Evolutionary conservation across 2,329 filamentous ascomycete genomes (phyloP).

Genomic region (Fusarium circinatum): DNA sequence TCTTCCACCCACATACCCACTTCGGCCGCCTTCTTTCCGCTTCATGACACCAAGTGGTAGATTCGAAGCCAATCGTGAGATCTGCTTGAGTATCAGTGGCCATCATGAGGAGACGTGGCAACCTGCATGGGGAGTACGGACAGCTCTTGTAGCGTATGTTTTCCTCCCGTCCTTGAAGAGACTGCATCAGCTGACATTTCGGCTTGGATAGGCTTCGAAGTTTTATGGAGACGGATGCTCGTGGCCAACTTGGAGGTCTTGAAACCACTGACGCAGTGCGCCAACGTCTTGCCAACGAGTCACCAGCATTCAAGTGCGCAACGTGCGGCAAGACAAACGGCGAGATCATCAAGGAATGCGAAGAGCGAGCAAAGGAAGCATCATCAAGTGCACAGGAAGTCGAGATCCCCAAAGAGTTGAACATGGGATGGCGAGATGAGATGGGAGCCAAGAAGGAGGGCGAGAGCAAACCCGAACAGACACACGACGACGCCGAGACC

Average conservation of each 20-base stretch:
- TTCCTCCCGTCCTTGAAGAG: rapidly evolving
- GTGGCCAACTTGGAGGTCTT: conserved; percentile 89
- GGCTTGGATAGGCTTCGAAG: conserved; percentile 66
- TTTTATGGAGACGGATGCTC: conserved; percentile 93
- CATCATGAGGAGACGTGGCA: conserved; percentile 99
- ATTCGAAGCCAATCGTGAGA: conserved; percentile 97
- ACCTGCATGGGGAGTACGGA: conserved; percentile 95
- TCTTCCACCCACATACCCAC: conserved; percentile 87
- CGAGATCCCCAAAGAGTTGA: conserved; percentile 64
- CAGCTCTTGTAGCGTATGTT: conserved; percentile 75
- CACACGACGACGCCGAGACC: conserved; percentile 53
- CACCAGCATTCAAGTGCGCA: conserved; percentile 72
- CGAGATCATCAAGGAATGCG: conserved; percentile 78
- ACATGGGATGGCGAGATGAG: conserved; percentile 79
- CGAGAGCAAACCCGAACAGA: conserved; percentile 10
- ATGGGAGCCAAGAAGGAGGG: conserved; percentile 56
- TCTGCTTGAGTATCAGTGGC: conserved; percentile 91
- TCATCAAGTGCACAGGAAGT: conserved; percentile 53
- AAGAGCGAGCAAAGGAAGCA: conserved; percentile 61
- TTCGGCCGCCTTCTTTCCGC: conserved; percentile 93
- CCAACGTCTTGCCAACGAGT: conserved; percentile 74
- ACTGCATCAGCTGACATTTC: not conserved
- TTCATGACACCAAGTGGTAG: conserved; percentile 92
- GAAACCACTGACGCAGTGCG: conserved; percentile 78
- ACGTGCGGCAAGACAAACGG: conserved; percentile 77